Base-by-base conservation (phyloP, 148 eudicot species). In the Amaranthus cruentus region DNA sequence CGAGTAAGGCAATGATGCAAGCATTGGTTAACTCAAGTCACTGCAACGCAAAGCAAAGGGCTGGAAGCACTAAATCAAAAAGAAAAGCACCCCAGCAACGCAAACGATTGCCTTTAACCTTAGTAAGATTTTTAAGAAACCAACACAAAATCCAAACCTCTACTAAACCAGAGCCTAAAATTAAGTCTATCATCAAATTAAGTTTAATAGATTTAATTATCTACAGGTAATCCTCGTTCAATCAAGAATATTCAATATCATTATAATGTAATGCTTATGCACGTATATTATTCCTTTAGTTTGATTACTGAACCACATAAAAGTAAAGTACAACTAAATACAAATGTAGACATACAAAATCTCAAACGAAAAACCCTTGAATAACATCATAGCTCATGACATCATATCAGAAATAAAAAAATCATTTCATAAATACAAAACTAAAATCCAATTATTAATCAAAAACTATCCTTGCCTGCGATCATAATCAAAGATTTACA, bases 11-110 rank as follows among this genome's bases (percentile, higher is more conserved):
- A 47, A 64, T 15, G 13, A 74, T 74, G 82, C 77, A 79, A 74
- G 82, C 75, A 79, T 69, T 74, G 73, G 82, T 73, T 55, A 13
- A 60, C 78, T 79, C 71, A n/a, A 9, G 21, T 55, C 70, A 10
- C 69, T 73, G 47, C 74, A 9, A 77, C 56, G 81, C 73, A 74
- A 73, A 12, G 14, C n/a, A 73, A 71, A 53, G 50, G 63, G 68
- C 57, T 14, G 74, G 65, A 69, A 14, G 44, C 53, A 10, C 77
- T 55, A 13, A 55, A 62, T 55, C 44, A 57, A 69, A 1, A 46
- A 76, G 79, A 42, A 3, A 52, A 76, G 73, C 69, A 14, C 58
- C 49, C 57, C 73, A 69, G 51, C 43, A 62, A 76, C 54, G 55
- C 38, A 28, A 28, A 28, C 12, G 44, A 42, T 5, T 70, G 58